These are phyloP conservation scores for Pestalotiopsis sp. DNA, from an alignment of 2,329 filamentous ascomycete genomes.

Conservation along the genomic window DNA sequence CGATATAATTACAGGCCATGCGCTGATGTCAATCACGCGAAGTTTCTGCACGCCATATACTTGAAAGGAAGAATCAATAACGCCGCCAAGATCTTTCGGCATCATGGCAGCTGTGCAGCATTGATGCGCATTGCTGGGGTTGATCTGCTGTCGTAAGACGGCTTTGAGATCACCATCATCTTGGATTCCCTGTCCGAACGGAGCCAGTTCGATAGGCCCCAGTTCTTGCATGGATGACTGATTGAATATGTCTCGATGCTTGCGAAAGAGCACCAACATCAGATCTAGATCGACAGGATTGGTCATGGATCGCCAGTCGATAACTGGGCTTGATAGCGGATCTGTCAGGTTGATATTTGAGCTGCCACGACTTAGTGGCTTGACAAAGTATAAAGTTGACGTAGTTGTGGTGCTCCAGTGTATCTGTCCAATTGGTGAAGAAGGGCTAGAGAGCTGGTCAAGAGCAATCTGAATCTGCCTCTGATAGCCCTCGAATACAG, in stretches of 20 bases:
- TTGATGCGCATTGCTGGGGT: slow-evolving; percentile 28
- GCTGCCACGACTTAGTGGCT: slow-evolving; percentile 41
- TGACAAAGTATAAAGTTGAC: slow-evolving; percentile 34
- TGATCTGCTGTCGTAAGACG: slow-evolving; percentile 16
- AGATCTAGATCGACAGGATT: slow-evolving; percentile 39
- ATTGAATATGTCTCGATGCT: slow-evolving; percentile 29
- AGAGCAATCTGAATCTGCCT: slow-evolving; percentile 35
- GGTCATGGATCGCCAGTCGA: slow-evolving; percentile 40
- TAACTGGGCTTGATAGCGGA: slow-evolving; percentile 33
- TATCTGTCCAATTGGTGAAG: slow-evolving; percentile 30
- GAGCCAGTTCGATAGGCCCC: slow-evolving; percentile 14
- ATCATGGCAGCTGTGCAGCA: slow-evolving; percentile 39
- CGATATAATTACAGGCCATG: slow-evolving; percentile 14
- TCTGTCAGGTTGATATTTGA: slow-evolving; percentile 37
- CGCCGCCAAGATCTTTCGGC: slow-evolving; percentile 41
- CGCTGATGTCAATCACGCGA: slow-evolving; percentile 18
- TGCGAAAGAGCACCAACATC: slow-evolving; percentile 34
- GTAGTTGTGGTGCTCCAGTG: slow-evolving; percentile 32
- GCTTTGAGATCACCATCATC: slow-evolving; percentile 28
- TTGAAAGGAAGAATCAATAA: slow-evolving; percentile 36
- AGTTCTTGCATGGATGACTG: slow-evolving; percentile 14
- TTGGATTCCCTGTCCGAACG: slow-evolving; percentile 15
- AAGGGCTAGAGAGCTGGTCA: slow-evolving; percentile 27
- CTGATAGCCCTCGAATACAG: slow-evolving; percentile 39
- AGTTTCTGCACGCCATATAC: slow-evolving; percentile 18